These are phyloP conservation scores for Incumbomyces lentus DNA, from an alignment of 2,329 filamentous ascomycete species.

Conservation along the genomic window DNA sequence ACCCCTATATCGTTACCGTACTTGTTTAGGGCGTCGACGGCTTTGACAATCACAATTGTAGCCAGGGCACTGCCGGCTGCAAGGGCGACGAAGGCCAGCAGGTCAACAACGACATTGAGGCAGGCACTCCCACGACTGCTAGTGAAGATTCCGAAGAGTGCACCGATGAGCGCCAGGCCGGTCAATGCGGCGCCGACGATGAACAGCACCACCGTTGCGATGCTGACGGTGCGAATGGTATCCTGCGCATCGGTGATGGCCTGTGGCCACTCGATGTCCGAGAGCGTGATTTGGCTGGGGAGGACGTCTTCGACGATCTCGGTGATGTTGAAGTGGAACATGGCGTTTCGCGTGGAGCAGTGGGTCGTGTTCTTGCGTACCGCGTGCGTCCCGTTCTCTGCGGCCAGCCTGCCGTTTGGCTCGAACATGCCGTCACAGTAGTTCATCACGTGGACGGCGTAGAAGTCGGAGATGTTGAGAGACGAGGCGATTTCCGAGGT, in stretches of 20 bases:
- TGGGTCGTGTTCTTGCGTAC: constrained; percentile 42
- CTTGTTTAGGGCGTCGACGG: constrained; percentile 42
- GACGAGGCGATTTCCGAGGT: constrained; percentile 33
- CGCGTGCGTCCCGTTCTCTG: constrained; percentile 19
- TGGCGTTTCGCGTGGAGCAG: constrained; percentile 44
- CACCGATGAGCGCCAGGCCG: constrained; percentile 36
- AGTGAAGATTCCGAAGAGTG: constrained; percentile 30
- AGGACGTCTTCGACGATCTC: constrained; percentile 41
- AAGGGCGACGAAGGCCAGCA: constrained; percentile 46
- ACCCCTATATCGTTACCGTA: constrained; percentile 43
- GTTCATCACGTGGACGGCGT: constrained; percentile 50
- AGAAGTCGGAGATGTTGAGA: constrained; percentile 50
- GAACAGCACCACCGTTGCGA: constrained; percentile 49
- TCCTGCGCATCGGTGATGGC: constrained; percentile 45
- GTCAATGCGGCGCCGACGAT: constrained; percentile 46
- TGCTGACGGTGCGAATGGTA: constrained; percentile 39
- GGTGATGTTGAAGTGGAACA: constrained; percentile 49
- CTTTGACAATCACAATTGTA: constrained; percentile 50
- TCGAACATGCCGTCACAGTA: constrained; percentile 43
- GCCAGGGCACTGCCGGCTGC: constrained; percentile 67
- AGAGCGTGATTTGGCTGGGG: constrained; percentile 38
- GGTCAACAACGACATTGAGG: constrained; percentile 1
- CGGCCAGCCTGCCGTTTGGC: constrained; percentile 22
- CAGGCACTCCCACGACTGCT: neutral
- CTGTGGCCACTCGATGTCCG: constrained; percentile 46